Percentiles rank a stretch among this genome's conserved stretches.
Conservation (phyloP, 1,284 basidiomycete genomes). For the Leucoagaricus sp. region DNA sequence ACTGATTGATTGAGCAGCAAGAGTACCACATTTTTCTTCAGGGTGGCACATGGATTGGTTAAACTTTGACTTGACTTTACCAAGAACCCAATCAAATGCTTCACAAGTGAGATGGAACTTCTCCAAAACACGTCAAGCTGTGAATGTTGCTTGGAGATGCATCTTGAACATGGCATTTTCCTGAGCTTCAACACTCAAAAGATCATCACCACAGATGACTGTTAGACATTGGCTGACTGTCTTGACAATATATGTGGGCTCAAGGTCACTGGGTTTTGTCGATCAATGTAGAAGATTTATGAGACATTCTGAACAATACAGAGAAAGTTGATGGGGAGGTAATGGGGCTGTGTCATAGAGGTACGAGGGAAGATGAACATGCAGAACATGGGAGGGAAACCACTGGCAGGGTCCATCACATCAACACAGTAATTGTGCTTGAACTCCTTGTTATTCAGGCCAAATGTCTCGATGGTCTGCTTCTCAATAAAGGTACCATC, state of each 20-base stretch:
- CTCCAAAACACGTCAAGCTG: conserved; percentile 83
- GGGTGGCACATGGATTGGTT: conserved; percentile 91
- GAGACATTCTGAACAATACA: conserved; percentile 95
- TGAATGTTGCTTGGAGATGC: conserved; percentile 88
- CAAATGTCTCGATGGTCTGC: conserved; percentile 90
- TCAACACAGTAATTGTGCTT: conserved; percentile 92
- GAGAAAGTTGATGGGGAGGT: conserved; percentile 90
- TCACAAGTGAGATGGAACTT: conserved; percentile 85
- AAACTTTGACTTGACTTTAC: conserved; percentile 95
- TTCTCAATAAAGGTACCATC: conserved; percentile 98
- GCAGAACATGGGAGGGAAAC: conserved; percentile 78
- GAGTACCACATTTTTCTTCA: conserved; percentile 98
- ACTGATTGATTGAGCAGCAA: conserved; percentile 98
- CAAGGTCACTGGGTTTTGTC: conserved; percentile 92
- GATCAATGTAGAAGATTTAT: conserved; percentile 98
- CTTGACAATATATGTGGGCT: conserved; percentile 84
- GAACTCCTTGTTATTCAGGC: conserved; percentile 83
- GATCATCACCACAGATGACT: conserved; percentile 87
- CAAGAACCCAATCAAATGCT: conserved; percentile 97
- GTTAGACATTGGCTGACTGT: conserved; percentile 74
- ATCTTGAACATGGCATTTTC: conserved; percentile 94
- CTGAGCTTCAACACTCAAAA: conserved; percentile 77
- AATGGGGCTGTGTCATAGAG: conserved; percentile 73
- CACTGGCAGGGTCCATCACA: conserved; percentile 78
- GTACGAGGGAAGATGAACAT: conserved; percentile 84